phyloP scores from a whole-genome alignment of 192 early-diverging fungal species.

The Oehlia diaphana region DNA sequence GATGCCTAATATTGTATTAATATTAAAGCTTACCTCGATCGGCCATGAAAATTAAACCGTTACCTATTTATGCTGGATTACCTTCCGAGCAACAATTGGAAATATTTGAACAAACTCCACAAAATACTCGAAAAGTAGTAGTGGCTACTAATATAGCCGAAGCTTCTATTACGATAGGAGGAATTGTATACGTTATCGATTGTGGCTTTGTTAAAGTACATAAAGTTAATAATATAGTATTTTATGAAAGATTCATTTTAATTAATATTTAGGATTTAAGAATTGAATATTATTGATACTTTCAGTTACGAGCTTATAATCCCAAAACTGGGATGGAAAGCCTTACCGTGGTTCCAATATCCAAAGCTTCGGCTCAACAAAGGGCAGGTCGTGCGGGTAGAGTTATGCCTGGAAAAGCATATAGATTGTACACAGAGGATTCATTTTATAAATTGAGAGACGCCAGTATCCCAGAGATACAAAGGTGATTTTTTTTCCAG shows the following conservation, averaged over 20 bases:
- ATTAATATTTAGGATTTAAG: slow-evolving; percentile 1
- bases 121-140: slow-evolving; percentile 74
- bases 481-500: slow-evolving; percentile 47
- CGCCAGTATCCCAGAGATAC: slow-evolving; percentile 93
- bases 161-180: slow-evolving; percentile 75
- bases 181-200: slow-evolving; percentile 78
- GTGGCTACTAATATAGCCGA: slow-evolving; percentile 92
- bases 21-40: slow-evolving; percentile 37
- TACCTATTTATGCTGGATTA: slow-evolving; percentile 76
- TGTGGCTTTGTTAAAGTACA: slow-evolving; percentile 74
- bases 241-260: not conserved
- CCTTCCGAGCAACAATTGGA: slow-evolving; percentile 62
- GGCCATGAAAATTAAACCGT: slow-evolving; percentile 42
- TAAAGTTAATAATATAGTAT: not conserved
- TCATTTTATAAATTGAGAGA: slow-evolving; percentile 76
- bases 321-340: slow-evolving; percentile 92
- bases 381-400: slow-evolving; percentile 93
- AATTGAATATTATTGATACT: not conserved
- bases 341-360: slow-evolving; percentile 83
- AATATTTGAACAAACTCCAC: slow-evolving; percentile 60
- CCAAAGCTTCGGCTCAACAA: slow-evolving; percentile 93
- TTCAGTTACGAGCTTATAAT: slow-evolving; percentile 75
- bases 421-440: slow-evolving; percentile 86
- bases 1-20: not conserved
- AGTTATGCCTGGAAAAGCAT: slow-evolving; percentile 86